Percentiles rank a stretch among this genome's conserved stretches.
phyloP scores from a whole-genome alignment of 2,329 filamentous ascomycete species.

The Coniella vitis region DNA sequence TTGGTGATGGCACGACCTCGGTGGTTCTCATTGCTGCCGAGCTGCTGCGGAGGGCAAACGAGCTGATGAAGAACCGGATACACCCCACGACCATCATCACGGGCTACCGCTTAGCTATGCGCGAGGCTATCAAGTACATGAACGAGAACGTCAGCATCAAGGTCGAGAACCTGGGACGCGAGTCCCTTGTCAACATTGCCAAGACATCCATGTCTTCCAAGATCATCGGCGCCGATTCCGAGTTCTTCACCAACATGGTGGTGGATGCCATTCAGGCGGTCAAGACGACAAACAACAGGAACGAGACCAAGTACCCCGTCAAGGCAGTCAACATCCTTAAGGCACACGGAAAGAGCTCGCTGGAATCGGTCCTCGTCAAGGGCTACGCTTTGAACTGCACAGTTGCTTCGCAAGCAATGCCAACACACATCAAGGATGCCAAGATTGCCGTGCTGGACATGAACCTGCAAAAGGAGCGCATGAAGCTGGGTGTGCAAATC shows the following conservation, averaged over 20 bases:
- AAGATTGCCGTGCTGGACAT: conserved; percentile 97
- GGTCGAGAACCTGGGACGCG: conserved; percentile 83
- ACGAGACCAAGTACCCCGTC: conserved; percentile 92
- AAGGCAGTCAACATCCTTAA: conserved; percentile 99
- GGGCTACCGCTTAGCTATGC: conserved; percentile 88
- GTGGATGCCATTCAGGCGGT: conserved; percentile 95
- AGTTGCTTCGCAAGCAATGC: conserved; percentile 97
- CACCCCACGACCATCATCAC: conserved; percentile 99
- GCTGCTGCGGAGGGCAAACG: conserved; percentile 86
- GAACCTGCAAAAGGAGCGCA: conserved; percentile 97
- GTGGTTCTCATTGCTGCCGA: conserved; percentile 96
- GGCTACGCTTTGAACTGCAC: conserved; percentile 98
- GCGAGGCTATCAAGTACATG: conserved; percentile 98
- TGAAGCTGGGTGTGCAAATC: conserved; percentile 98
- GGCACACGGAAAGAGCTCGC: conserved; percentile 87
- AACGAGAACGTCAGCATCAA: conserved; percentile 96
- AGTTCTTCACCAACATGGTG: conserved; percentile 96
- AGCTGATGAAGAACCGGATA: conserved; percentile 99
- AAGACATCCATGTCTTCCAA: conserved; percentile 99
- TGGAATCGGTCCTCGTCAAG: conserved; percentile 85
- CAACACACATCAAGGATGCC: conserved; percentile 81
- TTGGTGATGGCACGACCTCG: conserved; percentile 95
- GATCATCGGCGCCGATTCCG: conserved; percentile 91
- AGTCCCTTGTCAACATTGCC: conserved; percentile 88
- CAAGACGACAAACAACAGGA: conserved; percentile 84